Base-by-base conservation (phyloP, 495 filamentous ascomycete species). In the Chaetomidium leptoderma region DNA sequence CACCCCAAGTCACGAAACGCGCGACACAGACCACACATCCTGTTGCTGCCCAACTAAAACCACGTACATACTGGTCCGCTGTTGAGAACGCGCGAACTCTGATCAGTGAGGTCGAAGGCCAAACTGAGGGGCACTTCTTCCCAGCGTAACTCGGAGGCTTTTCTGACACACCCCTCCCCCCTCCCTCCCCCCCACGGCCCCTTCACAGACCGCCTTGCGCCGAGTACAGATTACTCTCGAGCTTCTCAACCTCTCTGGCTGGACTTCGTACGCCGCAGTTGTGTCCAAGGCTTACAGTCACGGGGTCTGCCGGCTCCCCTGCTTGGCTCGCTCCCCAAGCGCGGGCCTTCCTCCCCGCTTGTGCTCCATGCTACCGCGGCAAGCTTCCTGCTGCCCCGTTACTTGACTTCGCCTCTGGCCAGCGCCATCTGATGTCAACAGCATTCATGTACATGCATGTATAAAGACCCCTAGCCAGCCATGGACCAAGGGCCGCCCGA, bases 401-500 rank as follows among this genome's bases (percentile, higher is more conserved):
- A 64, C 58, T 46, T 66, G 63, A 66, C 50, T 51, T 59, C 60
- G 53, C 54, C 47, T 63, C 58, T 48, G 49, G 60, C 53, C 57
- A 67, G 64, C 66, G 63, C 70, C 69, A 62, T 67, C 67, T 68
- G 61, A 66, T 70, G 66, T 73, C 68, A 69, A 70, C 61, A 69
- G 61, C 63, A 57, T 66, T 64, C 61, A 71, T 69, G 70, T 69
- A 62, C 67, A 65, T 60, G 44, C 60, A 69, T 65, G 63, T 70
- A 72, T 74, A 73, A 72, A 70, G 64, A 69, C 75, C 72, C 56
- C n/a, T n/a, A n/a, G n/a, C n/a, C 42, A 63, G 77, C 71, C 72
- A 80, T 80, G 77, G 77, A 80, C 67, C 67, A 66, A 69, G 72
- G 72, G 61, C 71, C 61, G 70, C 74, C 75, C 61, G 75, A 75